Evolutionary conservation across 768 basidiomycete genomes (phyloP).

Genomic region (Lactarius hatsudake): DNA sequence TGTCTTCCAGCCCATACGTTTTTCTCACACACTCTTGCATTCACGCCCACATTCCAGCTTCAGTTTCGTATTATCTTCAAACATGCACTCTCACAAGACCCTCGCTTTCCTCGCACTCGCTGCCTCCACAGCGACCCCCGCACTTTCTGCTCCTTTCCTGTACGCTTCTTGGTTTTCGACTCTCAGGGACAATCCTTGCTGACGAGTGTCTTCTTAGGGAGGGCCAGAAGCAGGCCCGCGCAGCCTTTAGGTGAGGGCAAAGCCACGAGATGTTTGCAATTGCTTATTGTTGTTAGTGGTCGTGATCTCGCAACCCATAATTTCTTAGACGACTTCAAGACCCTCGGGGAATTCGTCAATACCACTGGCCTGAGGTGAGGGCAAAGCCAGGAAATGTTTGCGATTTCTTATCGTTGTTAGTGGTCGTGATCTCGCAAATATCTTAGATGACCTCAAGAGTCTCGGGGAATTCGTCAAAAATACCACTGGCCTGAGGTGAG

Average conservation of each 20-base stretch:
- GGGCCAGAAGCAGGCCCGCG: neutral
- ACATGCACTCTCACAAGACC: conserved; percentile 1
- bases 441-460: too few relatives aligned
- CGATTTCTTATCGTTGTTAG: too few relatives aligned
- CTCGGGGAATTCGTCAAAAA: too few relatives aligned
- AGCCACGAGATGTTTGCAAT: neutral
- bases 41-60: neutral
- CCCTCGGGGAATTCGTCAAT: too few relatives aligned
- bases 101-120: conserved; percentile 9
- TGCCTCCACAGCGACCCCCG: neutral
- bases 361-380: neutral
- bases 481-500: neutral
- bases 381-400: neutral
- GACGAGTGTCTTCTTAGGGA: neutral
- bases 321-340: too few relatives aligned
- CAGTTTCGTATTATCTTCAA: neutral
- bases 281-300: neutral
- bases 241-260: neutral
- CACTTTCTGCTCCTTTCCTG: neutral
- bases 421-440: too few relatives aligned
- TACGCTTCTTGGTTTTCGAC: neutral
- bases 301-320: neutral
- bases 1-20: neutral
- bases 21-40: neutral
- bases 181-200: neutral